These are phyloP conservation scores for Chaetomium olivaceum DNA, from an alignment of 2,329 filamentous ascomycete species.

Conservation along the genomic window DNA sequence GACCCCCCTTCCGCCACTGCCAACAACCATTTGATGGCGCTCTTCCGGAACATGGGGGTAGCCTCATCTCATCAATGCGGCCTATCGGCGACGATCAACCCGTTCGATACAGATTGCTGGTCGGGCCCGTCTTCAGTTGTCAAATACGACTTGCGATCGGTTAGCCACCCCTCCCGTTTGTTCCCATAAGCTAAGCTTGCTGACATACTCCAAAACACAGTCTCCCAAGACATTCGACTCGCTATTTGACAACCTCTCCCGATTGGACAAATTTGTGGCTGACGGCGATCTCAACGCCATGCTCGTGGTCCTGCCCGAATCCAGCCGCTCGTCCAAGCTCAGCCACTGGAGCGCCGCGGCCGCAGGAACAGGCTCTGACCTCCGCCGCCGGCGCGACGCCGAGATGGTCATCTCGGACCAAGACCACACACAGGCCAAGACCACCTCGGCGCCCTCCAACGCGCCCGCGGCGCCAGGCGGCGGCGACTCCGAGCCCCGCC, in stretches of 20 bases:
- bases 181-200: background rate
- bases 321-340: constrained; percentile 41
- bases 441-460: background rate
- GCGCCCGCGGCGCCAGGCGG: constrained; percentile 22
- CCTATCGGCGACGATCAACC: constrained; percentile 45
- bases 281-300: constrained; percentile 57
- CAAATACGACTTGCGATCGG: constrained; percentile 48
- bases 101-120: constrained; percentile 50
- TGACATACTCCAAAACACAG: constrained; percentile 33
- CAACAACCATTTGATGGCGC: constrained; percentile 46
- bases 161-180: constrained; percentile 30
- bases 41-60: constrained; percentile 41
- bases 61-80: constrained; percentile 42
- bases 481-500: constrained; percentile 40
- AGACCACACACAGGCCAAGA: constrained; percentile 23
- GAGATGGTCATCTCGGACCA: constrained; percentile 49
- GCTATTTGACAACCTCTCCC: constrained; percentile 47
- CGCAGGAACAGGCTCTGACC: constrained; percentile 38
- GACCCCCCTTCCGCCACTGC: constrained; percentile 48
- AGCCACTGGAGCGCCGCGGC: constrained; percentile 45
- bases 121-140: constrained; percentile 45
- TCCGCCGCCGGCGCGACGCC: constrained; percentile 49
- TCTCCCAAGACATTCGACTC: constrained; percentile 45
- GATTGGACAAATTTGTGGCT: constrained; percentile 49
- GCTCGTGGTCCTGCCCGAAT: constrained; percentile 55